Evolutionary conservation across 164 flowering plant species (phyloP).

Genomic region (Vitis amurensis): DNA sequence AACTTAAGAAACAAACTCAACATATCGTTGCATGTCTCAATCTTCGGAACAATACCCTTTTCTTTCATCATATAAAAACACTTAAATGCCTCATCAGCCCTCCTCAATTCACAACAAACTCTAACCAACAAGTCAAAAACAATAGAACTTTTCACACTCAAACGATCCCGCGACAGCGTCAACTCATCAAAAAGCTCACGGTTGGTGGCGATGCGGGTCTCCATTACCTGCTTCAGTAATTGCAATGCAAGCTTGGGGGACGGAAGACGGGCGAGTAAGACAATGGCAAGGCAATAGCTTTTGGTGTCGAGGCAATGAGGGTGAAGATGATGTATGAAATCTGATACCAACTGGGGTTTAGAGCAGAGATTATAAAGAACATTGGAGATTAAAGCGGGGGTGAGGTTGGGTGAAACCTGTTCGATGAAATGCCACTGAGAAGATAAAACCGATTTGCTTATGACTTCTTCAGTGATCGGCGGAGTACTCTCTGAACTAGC

Average conservation of each 20-base stretch:
- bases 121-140: conserved; percentile 56
- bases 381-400: conserved; percentile 34
- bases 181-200: conserved; percentile 45
- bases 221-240: conserved; percentile 37
- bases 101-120: conserved; percentile 56
- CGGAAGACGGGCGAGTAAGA: conserved; percentile 37
- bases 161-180: conserved; percentile 24
- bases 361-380: conserved; percentile 38
- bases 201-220: conserved; percentile 9
- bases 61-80: conserved; percentile 64
- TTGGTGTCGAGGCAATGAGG: conserved; percentile 31
- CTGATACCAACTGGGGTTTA: conserved; percentile 39
- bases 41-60: conserved; percentile 44
- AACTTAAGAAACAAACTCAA: conserved; percentile 54
- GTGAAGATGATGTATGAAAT: conserved; percentile 41
- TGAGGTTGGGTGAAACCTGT: conserved; percentile 30
- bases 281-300: conserved; percentile 46
- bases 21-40: conserved; percentile 67
- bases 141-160: conserved; percentile 28
- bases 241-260: conserved; percentile 47
- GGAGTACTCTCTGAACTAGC: not conserved
- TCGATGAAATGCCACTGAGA: conserved; percentile 69
- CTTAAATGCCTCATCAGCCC: conserved; percentile 43
- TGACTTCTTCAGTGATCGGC: conserved; percentile 5
- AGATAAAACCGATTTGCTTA: conserved; percentile 20